phyloP scores from a whole-genome alignment of 139 green algal genomes.

The Chlorella sp. region DNA sequence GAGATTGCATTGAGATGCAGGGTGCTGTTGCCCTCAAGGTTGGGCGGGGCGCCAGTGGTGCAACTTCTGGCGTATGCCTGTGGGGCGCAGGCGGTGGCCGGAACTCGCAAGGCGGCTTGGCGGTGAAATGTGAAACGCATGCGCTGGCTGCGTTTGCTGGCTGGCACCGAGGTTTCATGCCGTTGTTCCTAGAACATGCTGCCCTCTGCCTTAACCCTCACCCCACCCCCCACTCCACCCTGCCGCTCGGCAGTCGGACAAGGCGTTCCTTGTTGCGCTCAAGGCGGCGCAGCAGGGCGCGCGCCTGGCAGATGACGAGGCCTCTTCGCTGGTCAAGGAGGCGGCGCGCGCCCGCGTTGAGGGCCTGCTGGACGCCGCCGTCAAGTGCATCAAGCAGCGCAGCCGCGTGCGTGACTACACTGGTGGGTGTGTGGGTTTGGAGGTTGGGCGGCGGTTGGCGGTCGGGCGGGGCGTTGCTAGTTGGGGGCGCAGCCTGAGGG shows the following conservation, averaged over 20 bases:
- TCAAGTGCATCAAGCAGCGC: slow-evolving; percentile 74
- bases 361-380: slow-evolving; percentile 62
- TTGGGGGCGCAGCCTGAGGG: too few relatives aligned
- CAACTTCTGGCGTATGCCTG: too few relatives aligned
- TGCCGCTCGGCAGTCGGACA: slow-evolving; percentile 58
- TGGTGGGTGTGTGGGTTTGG: slow-evolving; percentile 22
- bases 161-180: neutral
- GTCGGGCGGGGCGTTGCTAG: neutral
- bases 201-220: too few relatives aligned
- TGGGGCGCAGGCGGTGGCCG: too few relatives aligned
- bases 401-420: slow-evolving; percentile 42
- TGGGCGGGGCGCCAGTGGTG: too few relatives aligned
- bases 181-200: neutral
- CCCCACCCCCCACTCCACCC: neutral
- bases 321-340: slow-evolving; percentile 70
- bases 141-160: too few relatives aligned
- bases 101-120: too few relatives aligned
- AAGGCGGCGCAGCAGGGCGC: slow-evolving; percentile 58
- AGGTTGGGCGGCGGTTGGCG: neutral
- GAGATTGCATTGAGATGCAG: neutral
- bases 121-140: too few relatives aligned
- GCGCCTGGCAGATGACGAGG: slow-evolving; percentile 86
- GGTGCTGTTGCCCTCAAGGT: too few relatives aligned
- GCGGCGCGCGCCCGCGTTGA: slow-evolving; percentile 70
- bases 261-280: slow-evolving; percentile 55